These are phyloP conservation scores for Lactifluus piperatus DNA, from an alignment of 768 basidiomycete genomes.

Conservation along the genomic window DNA sequence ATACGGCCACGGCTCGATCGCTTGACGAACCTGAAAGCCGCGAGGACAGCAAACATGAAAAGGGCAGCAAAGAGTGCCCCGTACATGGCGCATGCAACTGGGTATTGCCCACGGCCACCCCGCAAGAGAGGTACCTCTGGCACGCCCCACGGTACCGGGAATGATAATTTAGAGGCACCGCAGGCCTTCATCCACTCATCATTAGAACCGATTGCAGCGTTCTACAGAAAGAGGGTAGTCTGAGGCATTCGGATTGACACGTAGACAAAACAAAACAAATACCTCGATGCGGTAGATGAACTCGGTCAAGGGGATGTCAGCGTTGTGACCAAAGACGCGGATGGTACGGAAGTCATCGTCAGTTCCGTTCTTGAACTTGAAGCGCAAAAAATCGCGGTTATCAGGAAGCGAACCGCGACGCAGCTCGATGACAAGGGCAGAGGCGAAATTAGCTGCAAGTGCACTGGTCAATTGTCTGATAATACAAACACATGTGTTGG, in stretches of 20 bases:
- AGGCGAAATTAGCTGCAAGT: slow-evolving; percentile 57
- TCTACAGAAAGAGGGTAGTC: slow-evolving; percentile 24
- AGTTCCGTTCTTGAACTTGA: slow-evolving; percentile 84
- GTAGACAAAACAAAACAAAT: slow-evolving; percentile 17
- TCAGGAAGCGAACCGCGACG: slow-evolving; percentile 68
- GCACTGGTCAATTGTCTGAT: background rate
- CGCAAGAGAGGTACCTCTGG: slow-evolving; percentile 12
- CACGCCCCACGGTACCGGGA: background rate
- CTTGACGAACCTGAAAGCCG: slow-evolving; percentile 11
- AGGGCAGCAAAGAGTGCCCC: slow-evolving; percentile 19
- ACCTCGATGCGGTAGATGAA: slow-evolving; percentile 81
- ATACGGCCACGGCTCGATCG: slow-evolving; percentile 13
- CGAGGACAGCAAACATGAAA: slow-evolving; percentile 15
- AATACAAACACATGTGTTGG: background rate
- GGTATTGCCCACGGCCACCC: background rate
- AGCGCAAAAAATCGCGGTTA: slow-evolving; percentile 70
- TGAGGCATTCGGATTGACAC: background rate
- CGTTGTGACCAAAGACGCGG: slow-evolving; percentile 64
- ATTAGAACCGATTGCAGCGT: slow-evolving; percentile 38
- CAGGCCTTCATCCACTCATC: slow-evolving; percentile 38
- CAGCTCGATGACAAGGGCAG: slow-evolving; percentile 72
- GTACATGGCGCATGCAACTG: slow-evolving; percentile 13
- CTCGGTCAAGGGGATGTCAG: slow-evolving; percentile 75
- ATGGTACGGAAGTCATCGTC: slow-evolving; percentile 50
- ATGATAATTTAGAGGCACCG: slow-evolving; percentile 19